Conservation (phyloP, 2,329 filamentous ascomycete genomes). For the Sclerotinia minor region DNA sequence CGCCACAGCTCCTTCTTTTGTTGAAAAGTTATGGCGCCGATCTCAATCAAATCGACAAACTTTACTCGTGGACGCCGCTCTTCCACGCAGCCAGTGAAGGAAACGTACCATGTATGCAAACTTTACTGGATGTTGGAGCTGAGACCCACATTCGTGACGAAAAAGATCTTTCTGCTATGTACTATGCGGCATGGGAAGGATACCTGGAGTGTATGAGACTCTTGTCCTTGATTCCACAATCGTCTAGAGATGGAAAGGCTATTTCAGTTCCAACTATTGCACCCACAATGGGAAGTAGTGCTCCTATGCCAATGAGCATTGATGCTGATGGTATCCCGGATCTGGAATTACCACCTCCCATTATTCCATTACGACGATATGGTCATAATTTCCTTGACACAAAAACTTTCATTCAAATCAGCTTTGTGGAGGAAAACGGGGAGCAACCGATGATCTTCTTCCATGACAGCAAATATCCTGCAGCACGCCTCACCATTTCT, state of each 20-base stretch:
- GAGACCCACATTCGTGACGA: slow-evolving; percentile 82
- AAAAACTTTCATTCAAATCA: slow-evolving; percentile 93
- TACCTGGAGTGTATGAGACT: slow-evolving; percentile 93
- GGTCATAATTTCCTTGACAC: slow-evolving; percentile 98
- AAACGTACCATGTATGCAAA: slow-evolving; percentile 83
- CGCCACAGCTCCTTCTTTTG: slow-evolving; percentile 74
- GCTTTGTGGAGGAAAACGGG: slow-evolving; percentile 69
- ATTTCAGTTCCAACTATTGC: slow-evolving; percentile 41
- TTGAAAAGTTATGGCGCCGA: slow-evolving; percentile 85
- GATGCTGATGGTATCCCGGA: slow-evolving; percentile 89
- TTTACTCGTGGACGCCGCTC: slow-evolving; percentile 96
- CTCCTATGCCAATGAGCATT: slow-evolving; percentile 61
- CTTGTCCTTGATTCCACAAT: slow-evolving; percentile 56
- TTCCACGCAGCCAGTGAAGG: slow-evolving; percentile 97
- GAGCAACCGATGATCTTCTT: slow-evolving; percentile 88
- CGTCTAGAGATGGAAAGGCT: slow-evolving; percentile 22
- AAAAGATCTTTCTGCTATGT: slow-evolving; percentile 91
- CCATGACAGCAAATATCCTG: slow-evolving; percentile 94
- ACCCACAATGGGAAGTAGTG: slow-evolving; percentile 38
- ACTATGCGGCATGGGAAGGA: slow-evolving; percentile 98
- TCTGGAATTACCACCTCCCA: slow-evolving; percentile 88
- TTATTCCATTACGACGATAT: slow-evolving; percentile 90
- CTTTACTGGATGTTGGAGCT: slow-evolving; percentile 75
- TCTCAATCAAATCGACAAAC: slow-evolving; percentile 87
- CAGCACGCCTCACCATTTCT: slow-evolving; percentile 90